Evolutionary conservation across 176 grass and related monocot species (phyloP), one percentile per base, ranked within the genome.

Genomic region (Areca catechu): DNA sequence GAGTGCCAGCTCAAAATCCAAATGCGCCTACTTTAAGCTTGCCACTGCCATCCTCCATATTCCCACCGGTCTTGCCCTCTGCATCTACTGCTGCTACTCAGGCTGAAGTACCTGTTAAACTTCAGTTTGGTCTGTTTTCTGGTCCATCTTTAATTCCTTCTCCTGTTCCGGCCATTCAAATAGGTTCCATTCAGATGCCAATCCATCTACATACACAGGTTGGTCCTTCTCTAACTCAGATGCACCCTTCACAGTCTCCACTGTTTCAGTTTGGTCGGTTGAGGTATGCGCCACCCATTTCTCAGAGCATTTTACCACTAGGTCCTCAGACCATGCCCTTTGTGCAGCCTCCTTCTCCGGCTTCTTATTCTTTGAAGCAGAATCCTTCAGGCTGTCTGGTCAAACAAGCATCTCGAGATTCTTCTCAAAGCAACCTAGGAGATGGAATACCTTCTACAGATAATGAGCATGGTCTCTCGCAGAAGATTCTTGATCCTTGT

Each of bases 111-210:
- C 87, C 84, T 77, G 54, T 85, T 72, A 81, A 57, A 48, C 83
- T 88, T 58, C 93, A 88, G 67, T 85, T 97, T 71, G 93, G 93
- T 68, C 73, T 97, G 70, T 97, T 97, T 85, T 82, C 87, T 85
- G 72, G 87, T 48, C 83, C 93, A 77, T 83, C 93, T 79, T 70
- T 97, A 60, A 88, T 97, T 63, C 93, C 93, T 61, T 85, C 93
- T 67, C 78, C 76, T 15, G 71, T 91, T 79, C 87, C 78, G 75
- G 87, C 87, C 55, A 97, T 97, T 80, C 87, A 97, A 71, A 92
- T 97, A 80, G 93, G 93, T 73, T 97, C 93, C 18, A 88, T 97
- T 74, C 93, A 97, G 56, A 97, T 97, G 93, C 93, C 87, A 18
- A 97, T 97, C 70, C 78, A 97, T 83, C 70, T 88, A 54, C 87